These are phyloP conservation scores for Cucurbita maxima DNA, from an alignment of 306 rosid genomes.

Conservation along the genomic window DNA sequence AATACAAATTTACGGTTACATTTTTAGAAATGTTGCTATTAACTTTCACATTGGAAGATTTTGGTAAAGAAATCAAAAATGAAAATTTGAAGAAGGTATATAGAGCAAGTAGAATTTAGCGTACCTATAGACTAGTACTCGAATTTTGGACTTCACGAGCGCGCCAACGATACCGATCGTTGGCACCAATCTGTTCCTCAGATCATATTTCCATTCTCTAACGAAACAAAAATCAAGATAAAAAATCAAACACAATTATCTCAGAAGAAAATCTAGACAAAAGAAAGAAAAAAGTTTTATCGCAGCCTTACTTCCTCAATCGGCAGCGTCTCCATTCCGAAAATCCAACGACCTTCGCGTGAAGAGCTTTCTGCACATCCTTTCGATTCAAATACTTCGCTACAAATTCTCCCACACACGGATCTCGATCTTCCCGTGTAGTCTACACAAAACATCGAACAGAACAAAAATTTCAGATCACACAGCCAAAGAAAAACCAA, in stretches of 20 bases:
- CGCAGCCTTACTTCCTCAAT: conserved; percentile 23
- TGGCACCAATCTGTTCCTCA: conserved; percentile 59
- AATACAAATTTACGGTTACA: too few relatives aligned
- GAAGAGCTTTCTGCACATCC: conserved; percentile 74
- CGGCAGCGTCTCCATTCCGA: conserved; percentile 67
- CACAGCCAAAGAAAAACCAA: background rate
- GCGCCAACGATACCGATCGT: conserved; percentile 48
- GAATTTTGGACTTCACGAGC: conserved; percentile 57
- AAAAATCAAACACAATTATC: background rate
- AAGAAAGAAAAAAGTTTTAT: background rate
- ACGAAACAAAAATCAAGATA: background rate
- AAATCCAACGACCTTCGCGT: conserved; percentile 59
- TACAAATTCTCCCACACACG: conserved; percentile 74
- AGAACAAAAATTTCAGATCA: background rate
- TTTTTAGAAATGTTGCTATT: too few relatives aligned
- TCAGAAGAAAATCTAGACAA: background rate
- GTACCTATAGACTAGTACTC: conserved; percentile 58
- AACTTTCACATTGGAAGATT: too few relatives aligned
- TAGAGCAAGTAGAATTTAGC: background rate
- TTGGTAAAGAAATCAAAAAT: too few relatives aligned
- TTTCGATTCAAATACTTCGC: conserved; percentile 56
- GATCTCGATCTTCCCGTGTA: conserved; percentile 35
- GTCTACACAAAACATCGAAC: conserved; percentile 23
- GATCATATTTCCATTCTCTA: conserved; percentile 59
- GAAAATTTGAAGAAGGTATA: too few relatives aligned